phyloP scores from a whole-genome alignment of 2,329 filamentous ascomycete species.

The Neopestalotiopsis clavispora region DNA sequence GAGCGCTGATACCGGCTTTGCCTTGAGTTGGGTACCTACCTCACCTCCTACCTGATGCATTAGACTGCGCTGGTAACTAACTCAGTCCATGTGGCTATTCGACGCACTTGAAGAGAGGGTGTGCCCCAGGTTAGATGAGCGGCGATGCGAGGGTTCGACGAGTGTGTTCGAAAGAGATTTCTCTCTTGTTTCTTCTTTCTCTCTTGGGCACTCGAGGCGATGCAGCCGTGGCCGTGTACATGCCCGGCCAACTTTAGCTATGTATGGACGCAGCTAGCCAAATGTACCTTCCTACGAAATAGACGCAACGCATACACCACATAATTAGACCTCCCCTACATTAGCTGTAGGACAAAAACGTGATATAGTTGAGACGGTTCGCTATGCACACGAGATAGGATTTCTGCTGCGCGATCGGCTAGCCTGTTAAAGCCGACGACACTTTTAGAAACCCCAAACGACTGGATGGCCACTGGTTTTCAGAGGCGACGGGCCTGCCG shows the following conservation, averaged over 20 bases:
- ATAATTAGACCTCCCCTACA: neutral
- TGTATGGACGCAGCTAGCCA: neutral
- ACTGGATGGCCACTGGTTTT: neutral
- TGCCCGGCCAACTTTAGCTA: neutral
- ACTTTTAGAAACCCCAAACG: neutral
- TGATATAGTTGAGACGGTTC: neutral
- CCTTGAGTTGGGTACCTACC: neutral
- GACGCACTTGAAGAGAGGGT: neutral
- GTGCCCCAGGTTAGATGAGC: slow-evolving; percentile 1
- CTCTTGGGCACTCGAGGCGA: neutral
- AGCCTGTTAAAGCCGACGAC: neutral
- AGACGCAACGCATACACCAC: too few species aligned
- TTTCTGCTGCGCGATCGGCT: neutral
- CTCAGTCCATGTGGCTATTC: neutral
- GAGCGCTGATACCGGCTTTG: neutral
- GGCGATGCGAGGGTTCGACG: neutral
- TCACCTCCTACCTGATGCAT: neutral
- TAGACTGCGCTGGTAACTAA: neutral
- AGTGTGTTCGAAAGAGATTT: neutral
- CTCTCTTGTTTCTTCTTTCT: neutral
- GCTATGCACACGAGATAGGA: slow-evolving; percentile 1
- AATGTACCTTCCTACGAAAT: neutral
- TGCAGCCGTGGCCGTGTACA: neutral
- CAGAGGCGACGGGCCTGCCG: neutral
- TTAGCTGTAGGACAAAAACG: neutral